A percentile compares a stretch with the other conserved stretches of the same genome.
Conservation (phyloP, 2,329 filamentous ascomycete genomes). For the Colletotrichum filicis region DNA sequence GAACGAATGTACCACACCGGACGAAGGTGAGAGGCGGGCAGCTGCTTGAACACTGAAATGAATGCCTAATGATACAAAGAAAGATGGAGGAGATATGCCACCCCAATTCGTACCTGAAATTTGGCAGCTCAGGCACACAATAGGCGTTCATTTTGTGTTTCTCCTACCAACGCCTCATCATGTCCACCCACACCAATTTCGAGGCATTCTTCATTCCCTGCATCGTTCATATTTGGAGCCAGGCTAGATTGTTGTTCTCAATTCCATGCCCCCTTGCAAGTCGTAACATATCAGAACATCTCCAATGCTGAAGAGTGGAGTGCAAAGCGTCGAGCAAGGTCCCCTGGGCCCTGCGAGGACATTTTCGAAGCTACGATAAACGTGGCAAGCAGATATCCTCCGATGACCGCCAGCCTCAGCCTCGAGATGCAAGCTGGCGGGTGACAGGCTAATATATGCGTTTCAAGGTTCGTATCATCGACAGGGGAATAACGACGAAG, state of each 20-base stretch:
- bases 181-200: not conserved
- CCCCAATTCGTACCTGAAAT: constrained; percentile 13
- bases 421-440: not conserved
- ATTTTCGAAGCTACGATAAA: constrained; percentile 43
- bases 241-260: not conserved
- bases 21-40: not conserved
- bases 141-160: not conserved
- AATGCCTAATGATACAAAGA: not conserved
- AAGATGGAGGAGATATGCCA: not conserved
- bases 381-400: constrained; percentile 46
- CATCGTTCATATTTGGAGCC: not conserved
- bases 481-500: not conserved
- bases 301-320: constrained; percentile 17
- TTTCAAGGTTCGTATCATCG: not conserved
- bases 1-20: not conserved
- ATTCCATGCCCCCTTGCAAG: not conserved
- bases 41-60: constrained; percentile 2
- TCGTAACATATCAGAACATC: not conserved
- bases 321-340: constrained; percentile 1
- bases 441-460: not conserved
- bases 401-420: constrained; percentile 11
- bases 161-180: not conserved
- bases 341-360: constrained; percentile 32
- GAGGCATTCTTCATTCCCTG: not conserved
- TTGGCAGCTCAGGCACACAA: constrained; percentile 6